phyloP scores from a whole-genome alignment of 1,284 basidiomycete species.

The Rhodotorula sp. region DNA sequence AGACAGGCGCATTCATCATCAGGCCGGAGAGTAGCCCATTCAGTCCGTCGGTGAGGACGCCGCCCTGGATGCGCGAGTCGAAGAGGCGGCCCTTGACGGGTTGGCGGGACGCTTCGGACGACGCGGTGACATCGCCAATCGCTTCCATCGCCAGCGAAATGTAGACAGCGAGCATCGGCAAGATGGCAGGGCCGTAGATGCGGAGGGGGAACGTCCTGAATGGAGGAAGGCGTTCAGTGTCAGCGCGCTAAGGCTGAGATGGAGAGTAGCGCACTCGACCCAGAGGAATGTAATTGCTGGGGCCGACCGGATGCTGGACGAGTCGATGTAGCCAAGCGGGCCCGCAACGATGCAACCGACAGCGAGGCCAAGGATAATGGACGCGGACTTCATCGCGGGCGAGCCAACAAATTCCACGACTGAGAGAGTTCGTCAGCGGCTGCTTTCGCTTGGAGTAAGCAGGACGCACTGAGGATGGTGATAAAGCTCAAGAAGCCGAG shows the following conservation, averaged over 20 bases:
- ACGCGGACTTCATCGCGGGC: background rate
- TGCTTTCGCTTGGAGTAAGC: accelerated
- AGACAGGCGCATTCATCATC: background rate
- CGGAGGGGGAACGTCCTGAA: background rate
- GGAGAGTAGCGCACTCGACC: background rate
- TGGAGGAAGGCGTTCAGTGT: background rate
- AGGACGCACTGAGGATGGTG: background rate
- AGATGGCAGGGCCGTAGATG: background rate
- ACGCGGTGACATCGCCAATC: background rate
- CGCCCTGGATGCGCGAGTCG: constrained; percentile 2
- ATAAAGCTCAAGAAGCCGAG: background rate
- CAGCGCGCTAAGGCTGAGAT: background rate
- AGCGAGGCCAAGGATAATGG: background rate
- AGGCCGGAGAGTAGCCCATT: background rate
- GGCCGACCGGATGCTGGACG: background rate
- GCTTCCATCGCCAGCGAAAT: background rate
- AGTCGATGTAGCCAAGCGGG: background rate
- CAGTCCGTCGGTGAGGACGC: background rate
- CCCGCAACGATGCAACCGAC: background rate
- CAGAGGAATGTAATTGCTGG: background rate
- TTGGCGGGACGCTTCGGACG: background rate
- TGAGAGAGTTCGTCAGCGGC: background rate
- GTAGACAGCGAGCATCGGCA: background rate
- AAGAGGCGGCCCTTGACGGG: background rate
- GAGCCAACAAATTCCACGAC: background rate